Percentiles rank a stretch among this genome's conserved stretches.
phyloP scores from a whole-genome alignment of 2,329 filamentous ascomycete genomes.

The Capronia epimyces region DNA sequence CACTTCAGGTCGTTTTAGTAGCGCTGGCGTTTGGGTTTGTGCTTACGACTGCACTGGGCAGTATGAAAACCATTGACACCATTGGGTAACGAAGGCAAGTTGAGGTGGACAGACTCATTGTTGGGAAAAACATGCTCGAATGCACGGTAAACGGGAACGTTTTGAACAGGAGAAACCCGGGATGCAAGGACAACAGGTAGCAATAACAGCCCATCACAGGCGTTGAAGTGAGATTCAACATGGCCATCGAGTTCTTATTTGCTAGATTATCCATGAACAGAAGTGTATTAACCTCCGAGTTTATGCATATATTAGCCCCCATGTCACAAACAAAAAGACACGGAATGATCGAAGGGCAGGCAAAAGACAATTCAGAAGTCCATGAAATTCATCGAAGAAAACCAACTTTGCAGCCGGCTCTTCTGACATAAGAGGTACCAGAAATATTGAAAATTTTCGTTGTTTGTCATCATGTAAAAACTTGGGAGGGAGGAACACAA shows the following conservation, averaged over 20 bases:
- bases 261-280: no score
- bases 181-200: no score
- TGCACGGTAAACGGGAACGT: neutral
- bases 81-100: slow-evolving; percentile 4
- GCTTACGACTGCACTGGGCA: neutral
- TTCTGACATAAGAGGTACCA: slow-evolving; percentile 98
- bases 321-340: neutral
- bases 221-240: no score
- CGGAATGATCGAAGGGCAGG: neutral
- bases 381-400: slow-evolving; percentile 71
- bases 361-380: slow-evolving; percentile 64
- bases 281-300: no score
- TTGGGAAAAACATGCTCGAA: neutral
- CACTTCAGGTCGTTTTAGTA: slow-evolving; percentile 1
- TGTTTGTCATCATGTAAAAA: slow-evolving; percentile 65
- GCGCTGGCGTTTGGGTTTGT: slow-evolving; percentile 10
- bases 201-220: no score
- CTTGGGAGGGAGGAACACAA: slow-evolving; percentile 11
- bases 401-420: slow-evolving; percentile 35
- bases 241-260: no score
- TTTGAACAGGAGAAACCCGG: no score
- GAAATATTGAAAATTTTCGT: slow-evolving; percentile 53
- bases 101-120: neutral
- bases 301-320: neutral
- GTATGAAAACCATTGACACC: slow-evolving; percentile 12